A percentile compares a stretch with the other conserved stretches of the same genome.
These are phyloP conservation scores for Phaffomyces thermotolerans DNA, from an alignment of 805 yeast species.

Conservation along the genomic window DNA sequence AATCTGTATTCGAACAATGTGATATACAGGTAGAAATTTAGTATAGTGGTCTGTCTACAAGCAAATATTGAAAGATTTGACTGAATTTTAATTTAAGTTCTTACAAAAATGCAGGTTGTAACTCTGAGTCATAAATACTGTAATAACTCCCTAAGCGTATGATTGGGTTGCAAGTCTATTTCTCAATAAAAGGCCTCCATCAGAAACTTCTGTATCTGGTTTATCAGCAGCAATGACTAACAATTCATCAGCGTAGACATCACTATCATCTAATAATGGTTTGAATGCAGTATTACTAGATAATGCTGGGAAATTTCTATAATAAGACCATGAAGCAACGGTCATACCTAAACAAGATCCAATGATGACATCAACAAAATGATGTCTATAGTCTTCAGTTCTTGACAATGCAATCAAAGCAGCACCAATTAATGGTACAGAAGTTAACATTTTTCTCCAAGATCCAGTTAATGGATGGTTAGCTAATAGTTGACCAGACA, in stretches of 20 bases:
- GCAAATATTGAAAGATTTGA: too few species aligned
- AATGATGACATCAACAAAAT: slow-evolving; percentile 71
- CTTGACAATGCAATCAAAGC: slow-evolving; percentile 73
- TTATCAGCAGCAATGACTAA: slow-evolving; percentile 10
- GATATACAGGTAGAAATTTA: too few species aligned
- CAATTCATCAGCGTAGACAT: slow-evolving; percentile 26
- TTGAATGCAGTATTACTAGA: slow-evolving; percentile 29
- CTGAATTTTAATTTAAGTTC: too few species aligned
- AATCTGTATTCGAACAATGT: too few species aligned
- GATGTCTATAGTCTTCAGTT: slow-evolving; percentile 91
- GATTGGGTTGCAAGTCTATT: not conserved
- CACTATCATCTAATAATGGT: slow-evolving; percentile 35
- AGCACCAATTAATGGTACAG: slow-evolving; percentile 62
- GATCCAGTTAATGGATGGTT: slow-evolving; percentile 45
- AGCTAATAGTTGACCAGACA: slow-evolving; percentile 56
- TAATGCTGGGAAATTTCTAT: slow-evolving; percentile 34
- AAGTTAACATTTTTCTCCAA: slow-evolving; percentile 52
- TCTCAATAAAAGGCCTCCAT: slow-evolving; percentile 12
- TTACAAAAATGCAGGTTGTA: too few species aligned
- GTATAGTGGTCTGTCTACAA: too few species aligned
- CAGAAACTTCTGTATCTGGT: slow-evolving; percentile 7
- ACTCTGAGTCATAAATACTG: not conserved
- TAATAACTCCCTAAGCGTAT: not conserved
- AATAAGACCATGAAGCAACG: slow-evolving; percentile 42
- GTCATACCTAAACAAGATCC: slow-evolving; percentile 64